These are phyloP conservation scores for Talaromyces pinophilus DNA, from an alignment of 2,329 filamentous ascomycete genomes.

Conservation along the genomic window DNA sequence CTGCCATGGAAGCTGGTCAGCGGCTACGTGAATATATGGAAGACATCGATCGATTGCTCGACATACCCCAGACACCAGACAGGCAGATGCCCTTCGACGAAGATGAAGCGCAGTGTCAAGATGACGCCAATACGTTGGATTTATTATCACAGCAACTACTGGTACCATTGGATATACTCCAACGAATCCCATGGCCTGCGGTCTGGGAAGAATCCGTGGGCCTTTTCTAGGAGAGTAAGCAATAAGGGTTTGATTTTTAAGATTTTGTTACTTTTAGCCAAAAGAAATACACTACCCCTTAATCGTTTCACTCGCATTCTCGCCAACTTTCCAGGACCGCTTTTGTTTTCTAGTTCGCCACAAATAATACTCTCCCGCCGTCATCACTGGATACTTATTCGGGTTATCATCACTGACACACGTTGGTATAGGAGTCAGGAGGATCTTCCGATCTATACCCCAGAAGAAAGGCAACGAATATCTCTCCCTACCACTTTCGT, in stretches of 20 bases:
- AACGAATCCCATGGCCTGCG: conserved; percentile 13
- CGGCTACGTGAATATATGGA: conserved; percentile 14
- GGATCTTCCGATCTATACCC: conserved; percentile 25
- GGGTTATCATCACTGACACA: conserved; percentile 33
- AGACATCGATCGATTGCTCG: conserved; percentile 14
- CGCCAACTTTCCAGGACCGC: conserved; percentile 4
- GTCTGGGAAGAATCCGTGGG: conserved; percentile 14
- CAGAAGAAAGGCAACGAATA: conserved; percentile 45
- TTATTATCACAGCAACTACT: conserved; percentile 6
- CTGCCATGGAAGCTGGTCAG: conserved; percentile 12
- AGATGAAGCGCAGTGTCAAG: not conserved
- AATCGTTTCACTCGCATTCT: not conserved
- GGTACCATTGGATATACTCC: conserved; percentile 16
- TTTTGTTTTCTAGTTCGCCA: conserved; percentile 17
- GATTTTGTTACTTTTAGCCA: not conserved
- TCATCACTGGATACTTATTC: conserved; percentile 36
- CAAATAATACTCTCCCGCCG: conserved; percentile 35
- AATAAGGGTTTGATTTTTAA: too few species aligned
- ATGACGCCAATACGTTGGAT: not conserved
- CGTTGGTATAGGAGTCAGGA: conserved; percentile 31
- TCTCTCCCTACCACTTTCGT: conserved; percentile 38
- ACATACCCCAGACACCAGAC: not conserved
- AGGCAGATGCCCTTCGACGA: not conserved
- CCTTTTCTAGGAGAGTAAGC: not conserved
- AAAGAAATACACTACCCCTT: not conserved